Percentiles rank a stretch among this genome's conserved stretches.
These are phyloP conservation scores for Immersiella caudata DNA, from an alignment of 495 filamentous ascomycete genomes.

Conservation along the genomic window DNA sequence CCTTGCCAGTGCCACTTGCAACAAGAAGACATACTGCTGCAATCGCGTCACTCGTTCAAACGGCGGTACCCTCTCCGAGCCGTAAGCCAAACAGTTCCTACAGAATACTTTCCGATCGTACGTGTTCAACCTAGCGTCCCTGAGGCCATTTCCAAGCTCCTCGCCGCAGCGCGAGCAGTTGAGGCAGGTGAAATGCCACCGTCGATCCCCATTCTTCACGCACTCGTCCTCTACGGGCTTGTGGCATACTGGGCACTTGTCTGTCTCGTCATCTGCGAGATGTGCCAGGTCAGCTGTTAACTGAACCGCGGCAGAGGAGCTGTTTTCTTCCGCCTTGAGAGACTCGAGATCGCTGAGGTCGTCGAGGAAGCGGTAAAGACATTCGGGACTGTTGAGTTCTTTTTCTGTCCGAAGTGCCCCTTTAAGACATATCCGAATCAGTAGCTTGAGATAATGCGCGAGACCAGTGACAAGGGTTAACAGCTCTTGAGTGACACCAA, in stretches of 20 bases:
- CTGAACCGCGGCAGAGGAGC: constrained; percentile 63
- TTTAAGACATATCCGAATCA: constrained; percentile 95
- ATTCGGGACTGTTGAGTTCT: constrained; percentile 71
- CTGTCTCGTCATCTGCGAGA: constrained; percentile 76
- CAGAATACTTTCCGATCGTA: constrained; percentile 70
- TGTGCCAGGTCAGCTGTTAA: constrained; percentile 70
- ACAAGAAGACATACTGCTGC: constrained; percentile 89
- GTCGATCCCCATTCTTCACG: constrained; percentile 65
- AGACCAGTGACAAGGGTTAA: constrained; percentile 93
- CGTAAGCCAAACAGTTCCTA: constrained; percentile 56
- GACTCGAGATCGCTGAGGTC: constrained; percentile 75
- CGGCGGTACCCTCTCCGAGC: constrained; percentile 40
- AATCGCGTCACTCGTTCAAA: constrained; percentile 74
- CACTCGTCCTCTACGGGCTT: constrained; percentile 95
- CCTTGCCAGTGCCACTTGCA: constrained; percentile 88
- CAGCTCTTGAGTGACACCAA: constrained; percentile 96
- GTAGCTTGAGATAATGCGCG: constrained; percentile 96
- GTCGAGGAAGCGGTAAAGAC: constrained; percentile 77
- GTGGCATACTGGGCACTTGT: constrained; percentile 78
- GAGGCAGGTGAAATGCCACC: constrained; percentile 85
- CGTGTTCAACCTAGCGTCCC: constrained; percentile 67
- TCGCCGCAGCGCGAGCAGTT: constrained; percentile 73
- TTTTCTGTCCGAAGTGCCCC: constrained; percentile 90
- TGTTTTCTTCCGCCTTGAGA: constrained; percentile 65
- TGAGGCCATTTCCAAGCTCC: constrained; percentile 66